Evolutionary conservation across 371 early-diverging fungal species (phyloP), one percentile per base, ranked within the genome.

Genomic region (Syncephalis fuscata): DNA sequence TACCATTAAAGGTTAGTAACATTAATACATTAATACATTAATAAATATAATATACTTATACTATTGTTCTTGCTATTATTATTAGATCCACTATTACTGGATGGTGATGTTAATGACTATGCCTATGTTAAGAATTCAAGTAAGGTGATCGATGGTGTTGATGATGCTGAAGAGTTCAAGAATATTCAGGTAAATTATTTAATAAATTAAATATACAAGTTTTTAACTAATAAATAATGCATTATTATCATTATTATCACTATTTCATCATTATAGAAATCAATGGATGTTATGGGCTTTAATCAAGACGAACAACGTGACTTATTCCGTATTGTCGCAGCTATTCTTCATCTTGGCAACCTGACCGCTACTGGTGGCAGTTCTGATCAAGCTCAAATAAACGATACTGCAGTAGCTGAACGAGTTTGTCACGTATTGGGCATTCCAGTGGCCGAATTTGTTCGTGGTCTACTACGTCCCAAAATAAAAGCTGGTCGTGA

Each of bases 321-420:
- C 43, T 70, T 90, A 21, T 94, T 92, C 66, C 76, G 83, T 14
- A 70, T 89, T 10, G 62, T 99, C 23, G 86, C 96, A 10, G 87
- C 89, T 1, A 76, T 99, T n/a, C 65, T 99, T 16, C 92, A 97
- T 58, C 62, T 99, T 32, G 98, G 99, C 24, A 98, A 99, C 62
- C 80, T 99, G 45, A 65, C 70, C 16, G 76, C 92, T 26, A 67
- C 71, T 3, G 57, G 71, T 0, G 81, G 88, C 45, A 65, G 82
- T 7, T 80, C 88, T 37, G 88, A 87, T 44, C 85, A 92, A 52
- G 95, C 92, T 0, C 78, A 87, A 51, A 67, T 98, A 25, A 65
- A 65, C n/a, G 85, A 89, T 37, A 75, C 75, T 44, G 77, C 80
- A 5, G 70, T 70, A 0, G 84, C 78, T 14, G 93, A 97, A 55